Evolutionary conservation across 352 stramenopile species (phyloP).

Genomic region (Phytophthora quininea): DNA sequence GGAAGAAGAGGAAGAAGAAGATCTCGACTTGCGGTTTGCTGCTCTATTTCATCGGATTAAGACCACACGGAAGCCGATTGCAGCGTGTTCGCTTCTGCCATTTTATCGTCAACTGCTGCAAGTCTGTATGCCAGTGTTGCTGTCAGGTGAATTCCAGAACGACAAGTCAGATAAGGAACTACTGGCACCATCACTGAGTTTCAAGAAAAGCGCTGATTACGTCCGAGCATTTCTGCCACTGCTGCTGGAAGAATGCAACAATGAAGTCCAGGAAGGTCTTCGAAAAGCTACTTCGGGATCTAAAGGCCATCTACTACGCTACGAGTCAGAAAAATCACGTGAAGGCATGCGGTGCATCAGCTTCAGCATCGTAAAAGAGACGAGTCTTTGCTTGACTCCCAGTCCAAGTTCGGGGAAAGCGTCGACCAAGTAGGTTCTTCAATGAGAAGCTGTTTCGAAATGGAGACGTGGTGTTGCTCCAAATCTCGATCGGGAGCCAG

Average conservation of each 20-base stretch:
- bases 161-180: conserved; percentile 64
- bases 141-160: conserved; percentile 68
- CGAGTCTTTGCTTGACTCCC: conserved; percentile 32
- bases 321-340: conserved; percentile 79
- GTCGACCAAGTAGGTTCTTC: conserved; percentile 22
- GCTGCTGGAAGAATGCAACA: conserved; percentile 84
- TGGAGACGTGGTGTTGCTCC: conserved; percentile 76
- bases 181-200: conserved; percentile 56
- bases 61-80: conserved; percentile 74
- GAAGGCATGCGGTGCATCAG: conserved; percentile 85
- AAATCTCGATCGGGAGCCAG: conserved; percentile 39
- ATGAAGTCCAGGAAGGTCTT: conserved; percentile 77
- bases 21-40: conserved; percentile 57
- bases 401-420: conserved; percentile 40
- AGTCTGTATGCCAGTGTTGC: conserved; percentile 74
- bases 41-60: conserved; percentile 85
- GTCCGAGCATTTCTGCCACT: conserved; percentile 79
- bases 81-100: conserved; percentile 70
- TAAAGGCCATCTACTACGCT: conserved; percentile 70
- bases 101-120: conserved; percentile 87
- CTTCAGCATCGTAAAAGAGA: conserved; percentile 72
- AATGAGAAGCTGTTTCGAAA: conserved; percentile 83
- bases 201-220: conserved; percentile 76
- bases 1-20: conserved; percentile 52
- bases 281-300: conserved; percentile 49